A percentile compares a stretch with the other conserved stretches of the same genome.
These are phyloP conservation scores for Pythium rhizo-oryzae DNA, from an alignment of 352 stramenopile species.

Conservation along the genomic window DNA sequence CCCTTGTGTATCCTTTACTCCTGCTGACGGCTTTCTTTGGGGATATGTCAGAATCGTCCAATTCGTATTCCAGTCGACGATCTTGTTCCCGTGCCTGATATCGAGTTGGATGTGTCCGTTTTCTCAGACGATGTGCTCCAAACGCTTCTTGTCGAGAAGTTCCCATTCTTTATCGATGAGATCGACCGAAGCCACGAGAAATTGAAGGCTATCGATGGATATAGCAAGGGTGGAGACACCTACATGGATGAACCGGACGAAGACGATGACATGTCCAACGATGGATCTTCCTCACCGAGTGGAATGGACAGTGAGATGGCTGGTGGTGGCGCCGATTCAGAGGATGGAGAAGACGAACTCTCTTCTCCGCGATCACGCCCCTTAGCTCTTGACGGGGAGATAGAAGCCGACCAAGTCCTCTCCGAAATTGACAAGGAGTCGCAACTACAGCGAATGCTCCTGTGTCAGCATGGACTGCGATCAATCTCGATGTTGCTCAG, in stretches of 20 bases:
- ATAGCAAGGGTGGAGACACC: conserved; percentile 40
- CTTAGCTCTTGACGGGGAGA: conserved; percentile 16
- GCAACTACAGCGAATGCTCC: conserved; percentile 68
- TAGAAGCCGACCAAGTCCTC: conserved; percentile 55
- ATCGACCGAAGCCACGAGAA: conserved; percentile 74
- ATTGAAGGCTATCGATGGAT: conserved; percentile 48
- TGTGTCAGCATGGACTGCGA: conserved; percentile 80
- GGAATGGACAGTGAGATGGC: conserved; percentile 76
- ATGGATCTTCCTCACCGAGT: conserved; percentile 73
- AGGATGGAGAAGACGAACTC: conserved; percentile 57
- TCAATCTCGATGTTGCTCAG: conserved; percentile 72
- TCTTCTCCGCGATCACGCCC: conserved; percentile 13
- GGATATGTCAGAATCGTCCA: conserved; percentile 54
- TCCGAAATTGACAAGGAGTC: conserved; percentile 82
- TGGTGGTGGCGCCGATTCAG: conserved; percentile 51
- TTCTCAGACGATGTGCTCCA: conserved; percentile 76
- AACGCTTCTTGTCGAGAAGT: conserved; percentile 67
- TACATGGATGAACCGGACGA: conserved; percentile 71
- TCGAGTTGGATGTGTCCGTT: conserved; percentile 64
- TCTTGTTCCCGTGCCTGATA: conserved; percentile 71
- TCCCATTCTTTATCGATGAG: conserved; percentile 78
- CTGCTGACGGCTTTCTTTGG: background rate
- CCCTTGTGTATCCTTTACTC: background rate
- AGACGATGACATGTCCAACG: conserved; percentile 87
- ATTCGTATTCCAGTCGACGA: conserved; percentile 86